phyloP scores from a whole-genome alignment of 306 rosid species.

The Betula pendula region DNA sequence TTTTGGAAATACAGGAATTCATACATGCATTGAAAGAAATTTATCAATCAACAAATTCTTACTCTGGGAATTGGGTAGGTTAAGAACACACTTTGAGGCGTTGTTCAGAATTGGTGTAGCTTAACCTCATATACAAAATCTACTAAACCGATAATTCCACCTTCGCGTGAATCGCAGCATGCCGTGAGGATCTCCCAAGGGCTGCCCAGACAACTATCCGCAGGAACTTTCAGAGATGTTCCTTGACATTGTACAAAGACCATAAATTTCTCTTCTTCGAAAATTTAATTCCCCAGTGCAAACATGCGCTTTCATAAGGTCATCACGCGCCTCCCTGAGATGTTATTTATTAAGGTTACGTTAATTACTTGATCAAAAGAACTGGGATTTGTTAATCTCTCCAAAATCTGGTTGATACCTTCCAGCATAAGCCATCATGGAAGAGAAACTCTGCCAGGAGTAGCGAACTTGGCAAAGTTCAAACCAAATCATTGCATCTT shows the following conservation, averaged over 20 bases:
- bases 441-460: constrained; percentile 38
- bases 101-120: constrained; percentile 34
- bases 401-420: constrained; percentile 31
- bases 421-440: constrained; percentile 35
- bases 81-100: not conserved
- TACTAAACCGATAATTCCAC: constrained; percentile 47
- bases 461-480: constrained; percentile 59
- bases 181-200: constrained; percentile 37
- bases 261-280: constrained; percentile 41
- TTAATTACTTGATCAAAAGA: constrained; percentile 26
- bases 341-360: constrained; percentile 27
- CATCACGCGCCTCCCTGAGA: constrained; percentile 40
- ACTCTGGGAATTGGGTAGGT: constrained; percentile 32
- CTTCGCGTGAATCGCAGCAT: constrained; percentile 41
- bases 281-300: constrained; percentile 39
- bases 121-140: constrained; percentile 54
- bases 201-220: constrained; percentile 41
- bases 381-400: constrained; percentile 33
- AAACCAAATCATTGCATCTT: constrained; percentile 64
- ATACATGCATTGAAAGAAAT: too few species aligned
- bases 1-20: too few species aligned
- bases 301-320: constrained; percentile 35
- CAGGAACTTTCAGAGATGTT: constrained; percentile 39
- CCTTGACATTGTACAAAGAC: constrained; percentile 59
- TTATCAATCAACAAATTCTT: not conserved